Evolutionary conservation across 2,329 filamentous ascomycete species (phyloP).

Genomic region (Purpureocillium takamizusanense): DNA sequence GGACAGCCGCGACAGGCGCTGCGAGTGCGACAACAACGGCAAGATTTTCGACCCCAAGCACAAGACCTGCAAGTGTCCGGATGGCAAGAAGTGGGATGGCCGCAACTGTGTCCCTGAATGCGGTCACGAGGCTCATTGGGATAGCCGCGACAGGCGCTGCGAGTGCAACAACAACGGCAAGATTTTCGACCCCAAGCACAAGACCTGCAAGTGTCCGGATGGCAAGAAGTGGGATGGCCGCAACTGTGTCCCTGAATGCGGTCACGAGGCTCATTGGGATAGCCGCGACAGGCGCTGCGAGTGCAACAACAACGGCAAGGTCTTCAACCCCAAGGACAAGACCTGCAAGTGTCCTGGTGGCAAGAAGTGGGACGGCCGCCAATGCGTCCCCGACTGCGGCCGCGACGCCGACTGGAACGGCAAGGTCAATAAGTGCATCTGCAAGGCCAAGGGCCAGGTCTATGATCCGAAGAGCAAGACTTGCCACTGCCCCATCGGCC

Average conservation of each 20-base stretch:
- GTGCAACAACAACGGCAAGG: slow-evolving; percentile 3
- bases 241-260: too few relatives aligned
- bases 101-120: not conserved
- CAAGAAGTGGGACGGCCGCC: slow-evolving; percentile 2
- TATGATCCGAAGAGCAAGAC: slow-evolving; percentile 3
- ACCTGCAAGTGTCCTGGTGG: slow-evolving; percentile 5
- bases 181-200: too few relatives aligned
- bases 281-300: not conserved
- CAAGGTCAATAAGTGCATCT: slow-evolving; percentile 3
- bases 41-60: too few relatives aligned
- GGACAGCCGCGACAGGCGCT: too few relatives aligned
- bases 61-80: too few relatives aligned
- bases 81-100: too few relatives aligned
- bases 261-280: too few relatives aligned
- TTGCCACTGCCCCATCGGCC: not conserved
- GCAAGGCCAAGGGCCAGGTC: slow-evolving; percentile 1
- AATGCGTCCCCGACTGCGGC: slow-evolving; percentile 2
- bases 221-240: too few relatives aligned
- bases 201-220: too few relatives aligned
- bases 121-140: slow-evolving; percentile 4
- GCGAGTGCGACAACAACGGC: too few relatives aligned
- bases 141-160: slow-evolving; percentile 1
- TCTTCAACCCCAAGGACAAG: slow-evolving; percentile 4
- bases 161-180: too few relatives aligned
- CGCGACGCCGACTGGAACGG: slow-evolving; percentile 1